Base-by-base conservation (phyloP, 495 filamentous ascomycete species). In the Darksidea phi region DNA sequence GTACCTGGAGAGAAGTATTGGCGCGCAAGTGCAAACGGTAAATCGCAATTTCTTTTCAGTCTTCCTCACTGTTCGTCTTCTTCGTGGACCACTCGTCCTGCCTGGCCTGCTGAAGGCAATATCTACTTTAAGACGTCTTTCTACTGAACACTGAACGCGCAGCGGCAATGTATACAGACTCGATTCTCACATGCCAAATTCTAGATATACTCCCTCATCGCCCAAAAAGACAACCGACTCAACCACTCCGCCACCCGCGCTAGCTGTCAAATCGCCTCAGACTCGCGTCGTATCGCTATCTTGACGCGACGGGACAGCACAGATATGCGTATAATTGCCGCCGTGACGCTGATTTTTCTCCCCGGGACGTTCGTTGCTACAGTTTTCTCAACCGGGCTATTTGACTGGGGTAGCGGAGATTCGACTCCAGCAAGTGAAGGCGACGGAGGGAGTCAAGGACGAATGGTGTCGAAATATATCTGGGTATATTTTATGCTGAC, bases 401-500 rank as follows among this genome's bases (percentile, higher is more conserved):
- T 61, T 17, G 50, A 61, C 25, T 61, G 57, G 57, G 23, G 32
- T 15, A 15, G 15, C 6, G 41, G 18, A 3, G 13, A 15, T 15
- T 45, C 56, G 15, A 50, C 24, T 12, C 15, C 56, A 13, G 32
- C n/a, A 1, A n/a, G 46, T 45, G 21, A 18, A 11, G 46, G 24
- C 6, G 23, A 1, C 1, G 52, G 43, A 26, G 36, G 1, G 17
- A 32, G 45, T 24, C 21, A 28, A 3, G 46, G 56, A 1, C 21
- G 24, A 25, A 26, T 25, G 32, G 23, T 59, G 1, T 59, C 56
- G 20, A 24, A 26, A 10, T 59, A 50, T 18, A 41, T 59, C 18
- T 59, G 56, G 56, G 56, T 59, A n/a, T 59, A 59, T 17, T 59
- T 59, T 23, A 59, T 59, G 56, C 45, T 59, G 15, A 59, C 56